These are phyloP conservation scores for Nepenthes gracilis DNA, from an alignment of 148 eudicot genomes.

Conservation along the genomic window DNA sequence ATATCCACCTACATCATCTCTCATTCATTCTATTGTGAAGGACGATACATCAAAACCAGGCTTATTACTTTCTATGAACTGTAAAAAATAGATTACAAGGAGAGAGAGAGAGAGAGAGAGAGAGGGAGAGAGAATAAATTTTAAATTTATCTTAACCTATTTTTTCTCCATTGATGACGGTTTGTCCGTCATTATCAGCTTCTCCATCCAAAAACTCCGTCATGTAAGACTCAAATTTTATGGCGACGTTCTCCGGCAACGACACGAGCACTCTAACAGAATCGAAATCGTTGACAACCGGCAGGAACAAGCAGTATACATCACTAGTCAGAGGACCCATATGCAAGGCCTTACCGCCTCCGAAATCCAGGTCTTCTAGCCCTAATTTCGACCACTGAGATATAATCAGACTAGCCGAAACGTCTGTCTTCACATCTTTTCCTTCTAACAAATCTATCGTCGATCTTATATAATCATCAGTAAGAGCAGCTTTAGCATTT, in stretches of 20 bases:
- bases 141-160: no score
- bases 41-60: no score
- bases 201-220: slow-evolving; percentile 19
- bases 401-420: slow-evolving; percentile 48
- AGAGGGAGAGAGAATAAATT: no score
- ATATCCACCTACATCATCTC: no score
- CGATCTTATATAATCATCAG: slow-evolving; percentile 43
- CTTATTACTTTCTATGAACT: no score
- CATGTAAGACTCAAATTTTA: slow-evolving; percentile 63
- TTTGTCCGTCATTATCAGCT: slow-evolving; percentile 10
- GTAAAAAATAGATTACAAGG: no score
- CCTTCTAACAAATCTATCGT: slow-evolving; percentile 58
- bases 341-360: slow-evolving; percentile 62
- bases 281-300: slow-evolving; percentile 33
- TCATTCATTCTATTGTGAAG: no score
- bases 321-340: slow-evolving; percentile 83
- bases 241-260: slow-evolving; percentile 41
- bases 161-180: no score
- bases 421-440: slow-evolving; percentile 42
- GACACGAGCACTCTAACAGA: slow-evolving; percentile 63
- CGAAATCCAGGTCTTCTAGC: slow-evolving; percentile 76
- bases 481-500: slow-evolving; percentile 49
- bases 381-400: slow-evolving; percentile 89
- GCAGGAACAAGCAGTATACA: slow-evolving; percentile 75
- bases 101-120: no score